Percentiles rank a stretch among this genome's conserved stretches.
phyloP scores from a whole-genome alignment of 2,329 filamentous ascomycete genomes.

The Stagonosporopsis cucurbitacearum region DNA sequence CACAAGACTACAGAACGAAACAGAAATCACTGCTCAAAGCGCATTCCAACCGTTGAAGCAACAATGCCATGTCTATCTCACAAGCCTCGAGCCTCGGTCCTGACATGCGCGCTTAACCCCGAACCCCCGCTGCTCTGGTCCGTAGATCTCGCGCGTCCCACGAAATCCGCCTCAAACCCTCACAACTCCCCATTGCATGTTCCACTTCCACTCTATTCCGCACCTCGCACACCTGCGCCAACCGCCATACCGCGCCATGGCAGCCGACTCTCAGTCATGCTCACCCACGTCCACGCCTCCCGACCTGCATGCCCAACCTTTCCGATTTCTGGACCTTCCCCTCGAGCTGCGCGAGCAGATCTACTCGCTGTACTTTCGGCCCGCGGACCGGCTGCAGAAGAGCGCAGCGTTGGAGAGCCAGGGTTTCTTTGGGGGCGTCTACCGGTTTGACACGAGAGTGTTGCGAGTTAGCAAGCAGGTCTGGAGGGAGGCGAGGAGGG shows the following conservation, averaged over 20 bases:
- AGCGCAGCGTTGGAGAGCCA: conserved; percentile 13
- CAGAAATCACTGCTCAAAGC: no score
- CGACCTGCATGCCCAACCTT: conserved; percentile 6
- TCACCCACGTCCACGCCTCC: background rate
- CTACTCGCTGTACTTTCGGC: conserved; percentile 42
- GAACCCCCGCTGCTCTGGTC: no score
- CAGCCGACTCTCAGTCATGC: background rate
- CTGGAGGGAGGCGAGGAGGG: conserved; percentile 54
- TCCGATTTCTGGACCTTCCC: conserved; percentile 39
- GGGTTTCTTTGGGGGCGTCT: conserved; percentile 33
- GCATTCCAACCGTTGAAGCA: no score
- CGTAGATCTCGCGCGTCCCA: background rate
- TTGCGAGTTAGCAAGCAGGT: conserved; percentile 54
- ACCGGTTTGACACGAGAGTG: conserved; percentile 48
- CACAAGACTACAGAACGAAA: no score
- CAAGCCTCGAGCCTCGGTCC: background rate
- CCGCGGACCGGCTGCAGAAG: conserved; percentile 28
- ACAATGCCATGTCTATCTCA: no score
- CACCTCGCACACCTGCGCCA: conserved; percentile 5
- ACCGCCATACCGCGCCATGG: conserved; percentile 6
- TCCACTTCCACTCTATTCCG: conserved; percentile 13
- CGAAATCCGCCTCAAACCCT: no score
- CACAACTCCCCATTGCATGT: conserved; percentile 1
- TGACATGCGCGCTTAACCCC: background rate
- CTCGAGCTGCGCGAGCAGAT: conserved; percentile 42